Conservation (phyloP, 2,329 filamentous ascomycete species). For the Aspergillus latus region DNA sequence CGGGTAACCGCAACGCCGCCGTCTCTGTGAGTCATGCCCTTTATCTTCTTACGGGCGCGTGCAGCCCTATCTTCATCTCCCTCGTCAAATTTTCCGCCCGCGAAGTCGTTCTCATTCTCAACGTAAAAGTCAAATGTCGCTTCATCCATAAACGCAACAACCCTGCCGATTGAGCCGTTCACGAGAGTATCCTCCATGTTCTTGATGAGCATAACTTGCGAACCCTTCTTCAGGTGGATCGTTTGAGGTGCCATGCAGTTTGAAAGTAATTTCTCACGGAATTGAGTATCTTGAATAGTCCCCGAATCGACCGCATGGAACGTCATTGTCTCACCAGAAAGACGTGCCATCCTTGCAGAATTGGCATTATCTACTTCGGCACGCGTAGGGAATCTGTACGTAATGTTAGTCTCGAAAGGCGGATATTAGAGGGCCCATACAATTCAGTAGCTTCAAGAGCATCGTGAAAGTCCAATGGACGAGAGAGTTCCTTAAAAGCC, state of each 20-base stretch:
- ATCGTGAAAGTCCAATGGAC: conserved; percentile 71
- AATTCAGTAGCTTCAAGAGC: conserved; percentile 81
- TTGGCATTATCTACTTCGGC: conserved; percentile 89
- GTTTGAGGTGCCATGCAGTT: conserved; percentile 91
- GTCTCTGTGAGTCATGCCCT: conserved; percentile 51
- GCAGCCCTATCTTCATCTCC: conserved; percentile 45
- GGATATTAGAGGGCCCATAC: conserved; percentile 39
- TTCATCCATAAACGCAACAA: conserved; percentile 76
- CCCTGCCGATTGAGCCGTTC: conserved; percentile 88
- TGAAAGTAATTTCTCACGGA: conserved; percentile 73
- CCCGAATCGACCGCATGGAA: conserved; percentile 78
- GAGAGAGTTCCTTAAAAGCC: conserved; percentile 70
- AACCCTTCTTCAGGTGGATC: conserved; percentile 81
- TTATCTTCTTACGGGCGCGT: conserved; percentile 57
- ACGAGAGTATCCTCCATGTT: conserved; percentile 93
- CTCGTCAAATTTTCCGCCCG: conserved; percentile 50
- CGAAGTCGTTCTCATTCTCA: conserved; percentile 58
- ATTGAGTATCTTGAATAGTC: conserved; percentile 60
- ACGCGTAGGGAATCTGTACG: conserved; percentile 74
- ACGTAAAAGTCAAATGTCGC: conserved; percentile 60
- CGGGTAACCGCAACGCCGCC: conserved; percentile 51
- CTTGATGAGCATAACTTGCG: conserved; percentile 99
- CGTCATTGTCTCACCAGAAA: conserved; percentile 66
- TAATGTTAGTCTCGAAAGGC: neutral
- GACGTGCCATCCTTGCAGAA: conserved; percentile 65